Evolutionary conservation across 75 land plant genomes (phyloP).

Genomic region (Pseudotsuga menziesii): DNA sequence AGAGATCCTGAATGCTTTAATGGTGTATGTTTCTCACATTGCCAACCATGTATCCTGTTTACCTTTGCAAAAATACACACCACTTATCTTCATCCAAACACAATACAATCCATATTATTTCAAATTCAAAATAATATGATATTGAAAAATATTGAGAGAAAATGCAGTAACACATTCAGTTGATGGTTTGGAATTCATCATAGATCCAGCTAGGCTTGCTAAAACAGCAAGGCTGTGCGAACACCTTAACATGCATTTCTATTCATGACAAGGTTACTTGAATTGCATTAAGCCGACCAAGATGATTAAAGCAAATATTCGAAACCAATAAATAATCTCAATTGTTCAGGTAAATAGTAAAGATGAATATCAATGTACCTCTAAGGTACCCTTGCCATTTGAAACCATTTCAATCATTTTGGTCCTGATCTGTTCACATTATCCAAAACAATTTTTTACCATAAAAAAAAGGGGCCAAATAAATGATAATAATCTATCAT

Average conservation of each 20-base stretch:
- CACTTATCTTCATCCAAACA: neutral
- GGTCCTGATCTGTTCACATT: slow-evolving; percentile 51
- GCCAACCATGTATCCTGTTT: neutral
- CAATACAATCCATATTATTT: neutral
- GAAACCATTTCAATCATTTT: slow-evolving; percentile 92
- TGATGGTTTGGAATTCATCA: neutral
- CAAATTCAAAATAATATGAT: neutral
- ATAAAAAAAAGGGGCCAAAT: neutral
- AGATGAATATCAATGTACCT: slow-evolving; percentile 41
- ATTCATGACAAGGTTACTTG: neutral
- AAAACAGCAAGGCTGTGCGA: neutral
- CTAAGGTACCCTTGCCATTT: slow-evolving; percentile 78
- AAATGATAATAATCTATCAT: neutral
- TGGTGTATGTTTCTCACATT: neutral
- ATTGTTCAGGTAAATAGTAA: neutral
- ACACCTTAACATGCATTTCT: neutral
- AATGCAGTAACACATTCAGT: neutral
- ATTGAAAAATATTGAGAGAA: neutral
- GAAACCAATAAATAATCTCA: too few relatives aligned
- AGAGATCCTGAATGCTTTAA: too few relatives aligned
- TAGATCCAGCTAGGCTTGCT: neutral
- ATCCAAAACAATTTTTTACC: neutral
- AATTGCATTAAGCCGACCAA: neutral
- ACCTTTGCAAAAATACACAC: neutral
- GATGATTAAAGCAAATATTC: too few relatives aligned